These are phyloP conservation scores for Tritrichomonas musculus DNA, from an alignment of 208 protist species.

Conservation along the genomic window DNA sequence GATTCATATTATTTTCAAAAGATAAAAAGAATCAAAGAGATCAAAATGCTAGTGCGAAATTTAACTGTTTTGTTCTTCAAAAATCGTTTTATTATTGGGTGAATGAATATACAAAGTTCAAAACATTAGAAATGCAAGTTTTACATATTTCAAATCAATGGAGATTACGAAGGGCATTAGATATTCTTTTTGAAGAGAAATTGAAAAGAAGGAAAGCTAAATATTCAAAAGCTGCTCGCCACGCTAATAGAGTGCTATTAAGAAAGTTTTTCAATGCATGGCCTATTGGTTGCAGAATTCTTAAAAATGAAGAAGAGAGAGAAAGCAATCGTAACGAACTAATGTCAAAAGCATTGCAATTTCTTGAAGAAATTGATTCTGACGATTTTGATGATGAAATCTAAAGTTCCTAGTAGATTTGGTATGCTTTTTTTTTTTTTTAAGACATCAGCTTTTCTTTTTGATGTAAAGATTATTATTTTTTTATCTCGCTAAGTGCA, in stretches of 20 bases:
- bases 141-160: background rate
- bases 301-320: background rate
- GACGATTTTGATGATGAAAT: background rate
- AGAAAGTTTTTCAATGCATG: background rate
- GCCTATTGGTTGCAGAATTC: background rate
- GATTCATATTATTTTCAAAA: background rate
- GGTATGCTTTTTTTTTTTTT: no score
- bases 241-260: background rate
- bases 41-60: background rate
- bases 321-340: background rate
- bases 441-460: no score
- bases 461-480: no score
- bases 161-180: background rate
- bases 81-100: background rate
- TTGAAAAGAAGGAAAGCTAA: background rate
- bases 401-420: no score
- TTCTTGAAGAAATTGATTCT: background rate
- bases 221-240: no score
- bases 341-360: conserved; percentile 1
- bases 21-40: background rate
- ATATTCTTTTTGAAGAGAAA: background rate
- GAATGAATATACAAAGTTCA: background rate
- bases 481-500: no score
- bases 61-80: background rate
- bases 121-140: background rate